Evolutionary conservation across 306 rosid species (phyloP), one percentile per base, ranked within the genome.

Genomic region (Pterocarpus macrocarpus): DNA sequence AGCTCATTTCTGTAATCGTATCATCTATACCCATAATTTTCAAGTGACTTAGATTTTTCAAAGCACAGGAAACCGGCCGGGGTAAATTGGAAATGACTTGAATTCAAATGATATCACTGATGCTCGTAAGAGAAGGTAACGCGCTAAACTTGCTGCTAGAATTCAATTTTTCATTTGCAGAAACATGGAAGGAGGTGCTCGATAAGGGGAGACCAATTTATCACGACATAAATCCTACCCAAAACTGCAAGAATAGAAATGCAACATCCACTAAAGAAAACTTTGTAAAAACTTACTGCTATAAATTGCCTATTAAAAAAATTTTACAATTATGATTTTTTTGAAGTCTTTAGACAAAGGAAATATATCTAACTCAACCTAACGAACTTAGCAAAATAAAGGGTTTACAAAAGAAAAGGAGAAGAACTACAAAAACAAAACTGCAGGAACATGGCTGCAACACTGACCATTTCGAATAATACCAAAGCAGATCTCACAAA

Each of bases 381-480:
- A 64, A 65, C 28, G 2, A 67, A 76, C 64, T 13, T 44, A 22
- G 58, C 74, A 80, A 78, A 81, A 78, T 81, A 61, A 49, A 84
- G 72, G 16, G 69, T 63, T 57, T 86, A 79, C 82, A 71, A 30
- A 69, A 34, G 62, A n/a, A 61, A 68, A 62, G 62, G 73, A 78
- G 52, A 72, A 56, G 36, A 76, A 75, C 62, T 78, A 89, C 86
- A 69, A 50, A 83, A 79, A 77, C 86, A 89, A 86, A 88, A 86
- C 73, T 77, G 87, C 90, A 86, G 84, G 82, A 71, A 75, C 75
- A 76, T 32, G 83, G 85, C 84, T 53, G 89, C 86, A 81, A 81
- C 86, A 73, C 80, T 64, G 63, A 32, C 63, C 17, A 28, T 63
- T 47, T 52, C 44, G 84, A 71, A 63, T 61, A 74, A 79, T 73